Conservation (phyloP, 2,329 filamentous ascomycete species). For the Penicillium sp. region DNA sequence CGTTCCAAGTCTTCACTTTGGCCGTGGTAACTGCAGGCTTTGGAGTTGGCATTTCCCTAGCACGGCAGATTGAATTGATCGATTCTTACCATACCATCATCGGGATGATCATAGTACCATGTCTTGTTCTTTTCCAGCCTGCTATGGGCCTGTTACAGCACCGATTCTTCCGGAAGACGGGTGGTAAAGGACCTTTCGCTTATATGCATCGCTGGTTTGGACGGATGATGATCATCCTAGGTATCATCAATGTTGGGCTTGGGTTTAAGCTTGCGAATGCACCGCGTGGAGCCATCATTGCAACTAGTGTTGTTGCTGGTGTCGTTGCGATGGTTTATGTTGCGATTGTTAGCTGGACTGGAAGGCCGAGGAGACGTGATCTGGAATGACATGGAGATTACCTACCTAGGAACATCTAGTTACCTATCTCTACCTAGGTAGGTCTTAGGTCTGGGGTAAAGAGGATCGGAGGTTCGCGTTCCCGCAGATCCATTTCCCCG, state of each 20-base stretch:
- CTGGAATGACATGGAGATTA: neutral
- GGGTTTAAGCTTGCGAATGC: slow-evolving; percentile 43
- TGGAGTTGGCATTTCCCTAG: slow-evolving; percentile 46
- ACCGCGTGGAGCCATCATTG: slow-evolving; percentile 34
- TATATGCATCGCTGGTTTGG: slow-evolving; percentile 51
- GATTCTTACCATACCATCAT: slow-evolving; percentile 45
- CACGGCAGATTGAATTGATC: slow-evolving; percentile 31
- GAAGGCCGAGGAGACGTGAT: neutral
- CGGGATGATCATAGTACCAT: slow-evolving; percentile 44
- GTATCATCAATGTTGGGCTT: slow-evolving; percentile 51
- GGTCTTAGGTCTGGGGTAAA: neutral
- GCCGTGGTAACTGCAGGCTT: slow-evolving; percentile 42
- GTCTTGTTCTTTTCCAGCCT: slow-evolving; percentile 51
- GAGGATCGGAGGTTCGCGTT: neutral
- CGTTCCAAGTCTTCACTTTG: slow-evolving; percentile 43
- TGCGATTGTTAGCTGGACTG: slow-evolving; percentile 6
- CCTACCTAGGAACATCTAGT: too few species aligned
- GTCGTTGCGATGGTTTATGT: slow-evolving; percentile 41
- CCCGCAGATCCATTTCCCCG: neutral
- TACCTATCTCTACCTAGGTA: too few species aligned
- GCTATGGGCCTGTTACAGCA: slow-evolving; percentile 47
- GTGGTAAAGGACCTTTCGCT: slow-evolving; percentile 40
- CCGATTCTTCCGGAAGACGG: slow-evolving; percentile 41
- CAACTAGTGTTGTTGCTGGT: slow-evolving; percentile 44
- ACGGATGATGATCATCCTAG: slow-evolving; percentile 43